Base-by-base conservation (phyloP, 2,329 filamentous ascomycete species). In the Seiridium cupressi region DNA sequence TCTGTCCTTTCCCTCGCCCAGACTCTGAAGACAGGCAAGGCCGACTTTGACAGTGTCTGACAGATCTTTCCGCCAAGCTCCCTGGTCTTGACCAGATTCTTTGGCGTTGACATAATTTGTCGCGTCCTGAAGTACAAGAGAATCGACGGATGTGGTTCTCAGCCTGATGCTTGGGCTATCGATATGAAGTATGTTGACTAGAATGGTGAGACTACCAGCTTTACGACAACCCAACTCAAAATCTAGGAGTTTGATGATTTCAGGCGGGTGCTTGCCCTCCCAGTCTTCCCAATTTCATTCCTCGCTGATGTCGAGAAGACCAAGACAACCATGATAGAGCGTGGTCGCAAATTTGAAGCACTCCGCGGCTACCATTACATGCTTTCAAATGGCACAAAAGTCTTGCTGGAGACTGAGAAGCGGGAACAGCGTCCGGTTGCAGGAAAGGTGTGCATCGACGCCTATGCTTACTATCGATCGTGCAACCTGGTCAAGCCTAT, bases 111-210 rank as follows among this genome's bases (percentile, higher is more conserved):
- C n/a, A 69, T 71, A 2, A 63, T 76, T 26, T 74, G 67, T 46
- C 73, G 73, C 3, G 73, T 79, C 0, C 67, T 67, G 5, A 68
- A 70, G 48, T 74, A 72, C 57, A 54, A 69, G 26, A 62, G 63
- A 56, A 13, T 2, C 13, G 38, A 44, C 1, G 9, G 31, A 1
- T 57, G 59, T 35, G 44, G 60, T 13, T 26, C 18, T 26, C 18
- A 26, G 18, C 61, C 63, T 3, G 64, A 62, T 1, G 62, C 44
- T 26, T 75, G 70, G 70, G 55, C 59, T 2, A 64, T 77, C 44
- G 60, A 62, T 4, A 53, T 73, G 55, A 72, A 77, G 55, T 74
- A 72, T 55, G 48, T 77, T 2, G 72, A 76, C 55, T 77, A 74
- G 73, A 72, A 76, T 44, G 69, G 75, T 6, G 65, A 70, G 35